A percentile compares a stretch with the other conserved stretches of the same genome.
Conservation (phyloP, 2,329 filamentous ascomycete species). For the Epichloe hybrida region DNA sequence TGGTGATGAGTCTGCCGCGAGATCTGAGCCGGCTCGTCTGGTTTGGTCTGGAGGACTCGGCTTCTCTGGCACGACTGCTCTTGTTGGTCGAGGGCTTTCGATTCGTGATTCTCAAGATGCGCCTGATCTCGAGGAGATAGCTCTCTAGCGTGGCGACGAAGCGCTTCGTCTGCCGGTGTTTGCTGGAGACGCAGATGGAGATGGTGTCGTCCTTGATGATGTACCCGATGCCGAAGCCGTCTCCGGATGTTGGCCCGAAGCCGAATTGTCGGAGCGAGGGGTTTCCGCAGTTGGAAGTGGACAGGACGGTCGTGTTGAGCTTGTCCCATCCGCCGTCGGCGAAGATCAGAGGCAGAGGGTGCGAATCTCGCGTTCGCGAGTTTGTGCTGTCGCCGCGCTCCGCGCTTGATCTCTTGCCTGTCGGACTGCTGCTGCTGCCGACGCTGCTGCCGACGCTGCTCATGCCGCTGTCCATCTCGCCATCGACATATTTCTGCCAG, state of each 20-base stretch:
- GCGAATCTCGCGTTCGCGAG: constrained; percentile 31
- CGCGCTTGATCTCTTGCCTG: constrained; percentile 35
- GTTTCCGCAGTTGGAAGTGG: constrained; percentile 97
- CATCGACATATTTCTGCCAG: constrained; percentile 81
- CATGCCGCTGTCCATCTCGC: constrained; percentile 37
- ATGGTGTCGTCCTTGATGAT: constrained; percentile 78
- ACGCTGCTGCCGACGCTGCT: constrained; percentile 43
- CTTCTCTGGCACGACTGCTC: constrained; percentile 39
- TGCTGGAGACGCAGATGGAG: constrained; percentile 82
- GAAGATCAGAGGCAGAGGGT: constrained; percentile 64
- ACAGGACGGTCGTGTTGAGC: constrained; percentile 85
- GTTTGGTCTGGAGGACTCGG: constrained; percentile 28
- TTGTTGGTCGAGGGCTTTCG: constrained; percentile 28
- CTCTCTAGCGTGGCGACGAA: constrained; percentile 82
- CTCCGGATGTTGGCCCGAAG: constrained; percentile 85
- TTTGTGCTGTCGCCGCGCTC: constrained; percentile 41
- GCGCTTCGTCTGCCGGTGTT: constrained; percentile 83
- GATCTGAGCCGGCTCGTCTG: constrained; percentile 46
- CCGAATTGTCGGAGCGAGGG: constrained; percentile 90
- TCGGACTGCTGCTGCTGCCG: constrained; percentile 23
- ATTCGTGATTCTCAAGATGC: constrained; percentile 59
- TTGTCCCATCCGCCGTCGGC: constrained; percentile 86
- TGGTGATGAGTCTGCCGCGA: constrained; percentile 56
- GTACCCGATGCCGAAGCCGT: constrained; percentile 95
- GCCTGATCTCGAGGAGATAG: constrained; percentile 82